Evolutionary conservation across 1,284 basidiomycete genomes (phyloP).

Genomic region (Irpex sp.): DNA sequence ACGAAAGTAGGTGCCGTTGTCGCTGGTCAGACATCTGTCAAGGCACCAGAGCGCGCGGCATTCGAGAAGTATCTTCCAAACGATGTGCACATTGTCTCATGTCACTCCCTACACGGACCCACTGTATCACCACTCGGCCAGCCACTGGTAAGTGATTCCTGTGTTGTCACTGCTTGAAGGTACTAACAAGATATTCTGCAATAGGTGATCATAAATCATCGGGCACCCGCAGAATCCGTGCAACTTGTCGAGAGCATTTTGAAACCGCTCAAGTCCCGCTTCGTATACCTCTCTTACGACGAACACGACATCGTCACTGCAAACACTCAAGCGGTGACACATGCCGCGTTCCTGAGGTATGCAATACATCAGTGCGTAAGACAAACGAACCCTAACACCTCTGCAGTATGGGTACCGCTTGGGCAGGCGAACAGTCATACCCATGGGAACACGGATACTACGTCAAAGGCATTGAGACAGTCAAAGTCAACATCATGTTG

Average conservation of each 20-base stretch:
- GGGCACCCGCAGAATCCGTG: constrained; percentile 73
- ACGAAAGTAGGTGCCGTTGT: constrained; percentile 93
- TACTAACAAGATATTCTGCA: background rate
- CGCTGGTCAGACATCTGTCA: constrained; percentile 94
- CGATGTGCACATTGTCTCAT: constrained; percentile 87
- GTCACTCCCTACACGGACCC: constrained; percentile 94
- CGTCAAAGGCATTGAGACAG: constrained; percentile 97
- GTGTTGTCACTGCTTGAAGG: background rate
- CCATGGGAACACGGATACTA: constrained; percentile 96
- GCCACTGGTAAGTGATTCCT: constrained; percentile 62
- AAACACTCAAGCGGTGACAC: constrained; percentile 97
- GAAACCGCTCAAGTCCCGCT: constrained; percentile 77
- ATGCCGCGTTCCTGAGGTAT: constrained; percentile 94
- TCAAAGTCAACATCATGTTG: constrained; percentile 95
- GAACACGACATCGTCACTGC: constrained; percentile 96
- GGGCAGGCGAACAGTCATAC: constrained; percentile 75
- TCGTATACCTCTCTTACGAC: constrained; percentile 91
- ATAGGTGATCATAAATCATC: constrained; percentile 87
- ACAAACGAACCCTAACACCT: background rate
- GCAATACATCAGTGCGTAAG: constrained; percentile 3
- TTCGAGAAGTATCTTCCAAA: constrained; percentile 87
- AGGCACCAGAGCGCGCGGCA: constrained; percentile 87
- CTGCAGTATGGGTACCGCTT: constrained; percentile 93
- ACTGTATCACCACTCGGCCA: constrained; percentile 89
- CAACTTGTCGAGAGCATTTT: constrained; percentile 82